phyloP scores from a whole-genome alignment of 2,329 filamentous ascomycete species.

The Epichloe bromicola region DNA sequence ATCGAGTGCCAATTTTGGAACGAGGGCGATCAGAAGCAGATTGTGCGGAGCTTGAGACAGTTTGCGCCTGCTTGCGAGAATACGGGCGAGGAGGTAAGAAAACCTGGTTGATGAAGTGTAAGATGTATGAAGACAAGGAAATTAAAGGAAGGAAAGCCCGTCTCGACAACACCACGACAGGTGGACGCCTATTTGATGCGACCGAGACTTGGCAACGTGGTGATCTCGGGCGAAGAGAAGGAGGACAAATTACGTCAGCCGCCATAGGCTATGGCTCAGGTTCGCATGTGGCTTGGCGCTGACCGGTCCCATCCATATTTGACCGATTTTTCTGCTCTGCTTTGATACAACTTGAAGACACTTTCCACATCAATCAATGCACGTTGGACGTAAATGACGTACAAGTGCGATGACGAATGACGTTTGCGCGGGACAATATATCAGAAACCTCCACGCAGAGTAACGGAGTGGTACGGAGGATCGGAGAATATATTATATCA shows the following conservation, averaged over 20 bases:
- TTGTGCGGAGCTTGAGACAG: background rate
- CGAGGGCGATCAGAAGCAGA: background rate
- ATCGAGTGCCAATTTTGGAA: background rate
- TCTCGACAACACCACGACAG: background rate
- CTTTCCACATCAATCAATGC: no score
- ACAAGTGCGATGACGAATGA: no score
- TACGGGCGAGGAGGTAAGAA: background rate
- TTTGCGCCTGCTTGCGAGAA: background rate
- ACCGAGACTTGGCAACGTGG: slow-evolving; percentile 1
- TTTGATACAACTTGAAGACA: no score
- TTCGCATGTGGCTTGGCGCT: background rate
- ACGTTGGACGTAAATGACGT: no score
- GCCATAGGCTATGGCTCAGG: background rate
- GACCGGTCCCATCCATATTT: background rate
- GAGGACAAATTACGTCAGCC: slow-evolving; percentile 3
- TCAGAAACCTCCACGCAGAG: no score
- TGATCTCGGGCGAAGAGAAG: background rate
- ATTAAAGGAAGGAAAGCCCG: background rate
- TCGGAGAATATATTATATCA: no score
- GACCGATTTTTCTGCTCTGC: no score
- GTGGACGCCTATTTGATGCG: slow-evolving; percentile 12
- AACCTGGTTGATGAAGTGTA: background rate
- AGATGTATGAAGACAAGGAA: background rate
- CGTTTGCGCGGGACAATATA: no score
- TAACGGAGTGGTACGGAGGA: no score